Evolutionary conservation across 2,329 filamentous ascomycete species (phyloP), one percentile per base, ranked within the genome.

Genomic region (Hortaea sp.): DNA sequence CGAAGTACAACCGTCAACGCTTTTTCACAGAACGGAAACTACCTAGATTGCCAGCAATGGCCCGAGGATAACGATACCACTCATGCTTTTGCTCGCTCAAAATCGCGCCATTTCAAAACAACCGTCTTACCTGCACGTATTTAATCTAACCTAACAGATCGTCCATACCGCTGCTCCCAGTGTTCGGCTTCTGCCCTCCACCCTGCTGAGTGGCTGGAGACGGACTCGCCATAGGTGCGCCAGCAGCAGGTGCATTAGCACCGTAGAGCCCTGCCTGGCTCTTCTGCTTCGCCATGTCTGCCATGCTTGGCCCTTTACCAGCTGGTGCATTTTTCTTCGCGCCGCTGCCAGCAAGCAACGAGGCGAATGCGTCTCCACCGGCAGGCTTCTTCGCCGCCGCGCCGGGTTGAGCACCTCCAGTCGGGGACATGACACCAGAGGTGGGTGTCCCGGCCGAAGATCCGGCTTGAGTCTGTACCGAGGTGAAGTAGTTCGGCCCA

Each of bases 241-340:
- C 20, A 6, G 52, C 43, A 42, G 55, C 49, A 37, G 53, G 63
- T 52, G 54, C 80, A 11, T 84, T 75, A 0, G 85, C 78, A 12
- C 90, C 92, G 88, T 94, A 98, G 53, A 98, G 87, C 6, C 89
- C 88, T 11, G 89, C 88, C 57, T 82, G 88, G 48, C 88, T 92
- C 76, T 97, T 95, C 69, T 95, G 88, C 73, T 95, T 95, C n/a
- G 89, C 90, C 66, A 98, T 79, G 65, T 94, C 89, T 29, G 88
- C 89, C 69, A 98, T 77, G 46, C 89, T 89, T 43, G 88, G 82
- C 0, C 84, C 84, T 48, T 81, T 75, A 45, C 75, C 71, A 7
- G 71, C 73, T 9, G 76, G 72, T 2, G 81, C 76, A 1, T 76
- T 68, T 82, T 62, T 64, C 55, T 64, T 65, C 37, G 60, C 45